Conservation (phyloP, 2,329 filamentous ascomycete species). For the Aspergillus sp. region DNA sequence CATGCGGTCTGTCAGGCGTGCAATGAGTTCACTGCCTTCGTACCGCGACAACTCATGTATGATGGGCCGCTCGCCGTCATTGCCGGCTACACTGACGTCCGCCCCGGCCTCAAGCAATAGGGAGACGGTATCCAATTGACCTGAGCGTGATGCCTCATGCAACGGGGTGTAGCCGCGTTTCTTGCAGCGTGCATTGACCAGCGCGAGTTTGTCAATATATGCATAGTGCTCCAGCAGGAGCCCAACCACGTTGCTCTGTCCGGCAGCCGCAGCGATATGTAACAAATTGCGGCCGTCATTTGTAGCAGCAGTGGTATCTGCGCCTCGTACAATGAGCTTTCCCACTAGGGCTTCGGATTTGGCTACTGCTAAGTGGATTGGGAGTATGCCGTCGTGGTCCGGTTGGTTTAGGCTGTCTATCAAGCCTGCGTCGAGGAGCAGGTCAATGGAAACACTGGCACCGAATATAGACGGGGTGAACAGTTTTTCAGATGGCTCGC, state of each 20-base stretch:
- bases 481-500: slow-evolving; percentile 5
- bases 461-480: not conserved
- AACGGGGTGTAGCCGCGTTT: slow-evolving; percentile 17
- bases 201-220: not conserved
- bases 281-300: slow-evolving; percentile 21
- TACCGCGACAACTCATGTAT: not conserved
- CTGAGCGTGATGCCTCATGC: slow-evolving; percentile 22
- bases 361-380: slow-evolving; percentile 21
- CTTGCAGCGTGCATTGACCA: slow-evolving; percentile 14
- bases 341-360: slow-evolving; percentile 16
- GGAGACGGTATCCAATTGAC: slow-evolving; percentile 19
- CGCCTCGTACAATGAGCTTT: slow-evolving; percentile 19
- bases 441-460: slow-evolving; percentile 12
- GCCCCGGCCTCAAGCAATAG: slow-evolving; percentile 19
- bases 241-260: slow-evolving; percentile 20
- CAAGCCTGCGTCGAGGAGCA: slow-evolving; percentile 14
- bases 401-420: slow-evolving; percentile 8
- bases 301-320: slow-evolving; percentile 12
- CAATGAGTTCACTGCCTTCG: slow-evolving; percentile 12
- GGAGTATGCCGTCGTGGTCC: slow-evolving; percentile 18
- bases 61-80: not conserved
- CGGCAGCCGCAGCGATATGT: slow-evolving; percentile 20
- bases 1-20: slow-evolving; percentile 10
- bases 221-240: slow-evolving; percentile 18
- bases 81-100: not conserved